phyloP scores from a whole-genome alignment of 306 rosid species.

The Calophaca sinica region DNA sequence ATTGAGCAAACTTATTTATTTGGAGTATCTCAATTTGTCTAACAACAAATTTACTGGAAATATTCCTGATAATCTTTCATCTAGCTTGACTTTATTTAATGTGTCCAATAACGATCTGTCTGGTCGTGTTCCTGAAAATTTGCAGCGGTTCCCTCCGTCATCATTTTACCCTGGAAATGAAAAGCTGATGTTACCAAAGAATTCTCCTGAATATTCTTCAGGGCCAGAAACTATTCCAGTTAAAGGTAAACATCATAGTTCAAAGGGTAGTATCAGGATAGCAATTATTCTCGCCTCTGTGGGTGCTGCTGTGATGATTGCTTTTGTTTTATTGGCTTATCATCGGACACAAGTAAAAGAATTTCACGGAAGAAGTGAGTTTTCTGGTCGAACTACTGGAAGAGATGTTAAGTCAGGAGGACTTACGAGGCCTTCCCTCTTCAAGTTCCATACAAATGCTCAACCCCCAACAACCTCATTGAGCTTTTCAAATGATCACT shows the following conservation, averaged over 20 bases:
- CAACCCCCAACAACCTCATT: constrained; percentile 71
- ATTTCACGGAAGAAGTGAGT: constrained; percentile 76
- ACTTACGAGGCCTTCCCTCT: constrained; percentile 71
- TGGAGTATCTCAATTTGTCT: constrained; percentile 87
- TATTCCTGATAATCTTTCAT: constrained; percentile 83
- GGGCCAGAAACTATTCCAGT: constrained; percentile 56
- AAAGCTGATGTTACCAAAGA: constrained; percentile 52
- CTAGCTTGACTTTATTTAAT: constrained; percentile 69
- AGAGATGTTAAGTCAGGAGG: constrained; percentile 78
- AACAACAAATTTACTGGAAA: constrained; percentile 78
- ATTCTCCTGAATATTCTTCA: constrained; percentile 45
- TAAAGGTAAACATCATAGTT: constrained; percentile 50
- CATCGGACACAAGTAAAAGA: constrained; percentile 80
- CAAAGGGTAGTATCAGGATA: constrained; percentile 79
- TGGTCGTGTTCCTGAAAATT: constrained; percentile 75
- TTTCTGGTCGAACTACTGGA: constrained; percentile 64
- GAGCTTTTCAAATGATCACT: constrained; percentile 92
- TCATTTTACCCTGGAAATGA: constrained; percentile 86
- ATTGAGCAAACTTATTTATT: constrained; percentile 67
- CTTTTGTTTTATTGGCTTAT: constrained; percentile 87
- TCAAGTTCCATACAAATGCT: constrained; percentile 71
- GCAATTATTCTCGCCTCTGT: constrained; percentile 93
- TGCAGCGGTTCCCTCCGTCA: constrained; percentile 64
- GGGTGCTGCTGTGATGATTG: constrained; percentile 90
- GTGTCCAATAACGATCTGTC: constrained; percentile 87